Conservation (phyloP, 805 yeast species). For the Kluyveromyces aestuarii region DNA sequence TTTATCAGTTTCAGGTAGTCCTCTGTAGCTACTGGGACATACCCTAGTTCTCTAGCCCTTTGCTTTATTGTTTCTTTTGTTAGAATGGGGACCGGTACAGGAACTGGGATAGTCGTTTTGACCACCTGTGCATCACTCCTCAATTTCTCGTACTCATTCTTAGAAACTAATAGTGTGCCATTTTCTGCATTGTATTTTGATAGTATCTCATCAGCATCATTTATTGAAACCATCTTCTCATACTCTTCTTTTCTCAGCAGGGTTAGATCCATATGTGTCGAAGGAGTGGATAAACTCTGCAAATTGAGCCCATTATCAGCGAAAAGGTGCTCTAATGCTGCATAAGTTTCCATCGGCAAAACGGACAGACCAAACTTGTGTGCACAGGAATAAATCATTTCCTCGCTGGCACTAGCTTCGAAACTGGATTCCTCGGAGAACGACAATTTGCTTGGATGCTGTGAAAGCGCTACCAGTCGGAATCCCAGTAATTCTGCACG, state of each 20-base stretch:
- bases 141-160: neutral
- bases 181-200: neutral
- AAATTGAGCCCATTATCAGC: constrained; percentile 2
- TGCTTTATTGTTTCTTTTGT: constrained; percentile 9
- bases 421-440: neutral
- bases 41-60: constrained; percentile 25
- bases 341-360: constrained; percentile 8
- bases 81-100: neutral
- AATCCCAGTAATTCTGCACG: constrained; percentile 11
- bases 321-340: neutral
- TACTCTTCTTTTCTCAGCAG: constrained; percentile 20
- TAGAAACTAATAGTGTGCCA: neutral
- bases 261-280: constrained; percentile 16
- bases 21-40: constrained; percentile 25
- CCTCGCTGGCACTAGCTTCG: neutral
- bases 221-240: constrained; percentile 8
- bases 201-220: neutral
- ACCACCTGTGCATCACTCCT: neutral
- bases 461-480: constrained; percentile 5
- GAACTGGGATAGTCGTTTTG: neutral
- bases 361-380: constrained; percentile 2
- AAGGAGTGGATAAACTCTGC: constrained; percentile 6
- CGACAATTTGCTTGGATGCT: neutral
- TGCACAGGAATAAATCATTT: neutral
- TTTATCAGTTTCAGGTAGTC: constrained; percentile 18